These are phyloP conservation scores for Rhynchosporium graminicola DNA, from an alignment of 2,329 filamentous ascomycete genomes.

Conservation along the genomic window DNA sequence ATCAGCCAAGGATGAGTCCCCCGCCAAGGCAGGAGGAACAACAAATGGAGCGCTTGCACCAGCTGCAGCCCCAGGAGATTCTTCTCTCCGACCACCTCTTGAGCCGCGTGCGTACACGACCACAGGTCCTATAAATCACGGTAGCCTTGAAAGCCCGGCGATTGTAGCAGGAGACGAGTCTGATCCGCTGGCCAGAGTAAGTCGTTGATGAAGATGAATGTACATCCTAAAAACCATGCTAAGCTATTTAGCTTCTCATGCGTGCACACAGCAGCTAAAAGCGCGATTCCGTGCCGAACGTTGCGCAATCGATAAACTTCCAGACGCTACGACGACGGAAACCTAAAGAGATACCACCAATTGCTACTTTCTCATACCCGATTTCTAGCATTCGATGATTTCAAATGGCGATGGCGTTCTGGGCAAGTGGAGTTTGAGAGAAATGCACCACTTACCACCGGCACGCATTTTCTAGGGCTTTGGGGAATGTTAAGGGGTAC, in stretches of 20 bases:
- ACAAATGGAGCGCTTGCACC: slow-evolving; percentile 28
- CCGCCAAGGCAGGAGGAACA: slow-evolving; percentile 20
- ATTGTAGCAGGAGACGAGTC: slow-evolving; percentile 60
- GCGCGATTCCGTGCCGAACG: neutral
- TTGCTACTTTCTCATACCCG: slow-evolving; percentile 21
- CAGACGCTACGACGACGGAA: slow-evolving; percentile 4
- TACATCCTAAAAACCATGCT: slow-evolving; percentile 22
- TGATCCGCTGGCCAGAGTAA: slow-evolving; percentile 48
- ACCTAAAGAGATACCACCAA: slow-evolving; percentile 29
- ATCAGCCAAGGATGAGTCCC: slow-evolving; percentile 37
- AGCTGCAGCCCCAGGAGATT: slow-evolving; percentile 26
- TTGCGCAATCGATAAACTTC: neutral
- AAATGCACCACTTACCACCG: slow-evolving; percentile 3
- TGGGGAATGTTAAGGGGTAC: neutral
- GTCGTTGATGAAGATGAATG: slow-evolving; percentile 22
- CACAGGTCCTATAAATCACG: slow-evolving; percentile 57
- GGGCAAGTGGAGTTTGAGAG: slow-evolving; percentile 10
- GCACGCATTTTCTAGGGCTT: slow-evolving; percentile 7
- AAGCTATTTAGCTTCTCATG: slow-evolving; percentile 39
- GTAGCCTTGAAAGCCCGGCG: slow-evolving; percentile 62
- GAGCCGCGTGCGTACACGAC: slow-evolving; percentile 70
- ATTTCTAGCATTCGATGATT: slow-evolving; percentile 13
- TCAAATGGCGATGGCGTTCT: slow-evolving; percentile 19
- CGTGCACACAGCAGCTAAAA: slow-evolving; percentile 39
- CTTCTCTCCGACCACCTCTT: slow-evolving; percentile 50